A percentile compares a stretch with the other conserved stretches of the same genome.
phyloP scores from a whole-genome alignment of 345 rosid genomes.

The Bruguiera parviflora region DNA sequence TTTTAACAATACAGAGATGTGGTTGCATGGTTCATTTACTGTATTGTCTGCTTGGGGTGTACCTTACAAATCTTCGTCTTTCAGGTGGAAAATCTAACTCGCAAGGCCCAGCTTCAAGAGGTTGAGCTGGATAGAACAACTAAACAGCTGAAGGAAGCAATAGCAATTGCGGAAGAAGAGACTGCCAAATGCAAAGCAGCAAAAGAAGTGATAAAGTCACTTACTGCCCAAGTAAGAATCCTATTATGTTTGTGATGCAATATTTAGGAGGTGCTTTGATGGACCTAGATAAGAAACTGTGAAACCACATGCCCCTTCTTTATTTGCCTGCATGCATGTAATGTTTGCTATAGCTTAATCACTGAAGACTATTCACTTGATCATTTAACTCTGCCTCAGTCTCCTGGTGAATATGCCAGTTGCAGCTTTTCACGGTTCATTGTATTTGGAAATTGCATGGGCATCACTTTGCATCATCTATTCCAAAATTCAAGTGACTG shows the following conservation, averaged over 20 bases:
- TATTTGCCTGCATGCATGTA: not conserved
- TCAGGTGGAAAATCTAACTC: conserved; percentile 85
- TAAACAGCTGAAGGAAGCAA: conserved; percentile 84
- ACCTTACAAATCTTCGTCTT: conserved; percentile 22
- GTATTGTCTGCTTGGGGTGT: conserved; percentile 16
- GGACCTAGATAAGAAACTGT: not conserved
- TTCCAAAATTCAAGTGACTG: too few species aligned
- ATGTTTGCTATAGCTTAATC: not conserved
- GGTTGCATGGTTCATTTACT: too few species aligned
- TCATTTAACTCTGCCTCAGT: not conserved
- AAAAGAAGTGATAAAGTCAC: conserved; percentile 97
- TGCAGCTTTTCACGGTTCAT: not conserved
- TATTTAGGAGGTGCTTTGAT: not conserved
- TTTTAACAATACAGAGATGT: not conserved
- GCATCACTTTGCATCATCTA: too few species aligned
- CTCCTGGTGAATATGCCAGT: not conserved
- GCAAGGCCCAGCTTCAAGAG: conserved; percentile 83
- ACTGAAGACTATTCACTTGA: not conserved
- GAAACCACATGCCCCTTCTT: too few species aligned
- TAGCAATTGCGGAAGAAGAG: conserved; percentile 83
- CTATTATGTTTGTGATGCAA: not conserved
- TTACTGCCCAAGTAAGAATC: conserved; percentile 85
- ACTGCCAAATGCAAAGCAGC: conserved; percentile 94
- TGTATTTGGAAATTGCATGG: not conserved
- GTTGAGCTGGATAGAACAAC: conserved; percentile 82